phyloP scores from a whole-genome alignment of 805 yeast species.

The Suhomyces prunicola region DNA sequence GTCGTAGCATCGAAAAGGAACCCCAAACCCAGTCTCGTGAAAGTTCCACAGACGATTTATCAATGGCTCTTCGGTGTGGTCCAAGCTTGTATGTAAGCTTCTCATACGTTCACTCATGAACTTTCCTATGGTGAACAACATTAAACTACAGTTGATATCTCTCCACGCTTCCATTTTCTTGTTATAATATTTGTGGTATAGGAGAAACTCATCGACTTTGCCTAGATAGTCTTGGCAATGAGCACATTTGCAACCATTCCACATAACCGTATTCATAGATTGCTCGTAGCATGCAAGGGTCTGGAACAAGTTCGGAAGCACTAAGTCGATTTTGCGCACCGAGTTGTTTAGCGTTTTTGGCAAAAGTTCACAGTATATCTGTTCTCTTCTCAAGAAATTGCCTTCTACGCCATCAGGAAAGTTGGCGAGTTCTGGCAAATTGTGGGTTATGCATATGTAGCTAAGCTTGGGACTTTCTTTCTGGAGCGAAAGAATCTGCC shows the following conservation, averaged over 20 bases:
- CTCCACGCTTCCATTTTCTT: slow-evolving; percentile 43
- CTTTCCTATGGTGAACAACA: slow-evolving; percentile 9
- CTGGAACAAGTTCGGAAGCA: slow-evolving; percentile 59
- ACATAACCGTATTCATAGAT: slow-evolving; percentile 61
- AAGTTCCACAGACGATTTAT: slow-evolving; percentile 29
- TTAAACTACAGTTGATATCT: slow-evolving; percentile 43
- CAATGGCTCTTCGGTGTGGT: slow-evolving; percentile 16
- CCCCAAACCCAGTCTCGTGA: slow-evolving; percentile 22
- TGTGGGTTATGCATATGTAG: slow-evolving; percentile 53
- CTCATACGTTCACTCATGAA: slow-evolving; percentile 6
- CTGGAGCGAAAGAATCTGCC: slow-evolving; percentile 1
- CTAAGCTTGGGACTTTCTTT: not conserved
- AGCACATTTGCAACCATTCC: slow-evolving; percentile 74
- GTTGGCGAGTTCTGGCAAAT: slow-evolving; percentile 55
- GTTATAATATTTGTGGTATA: slow-evolving; percentile 62
- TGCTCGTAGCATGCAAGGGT: slow-evolving; percentile 67
- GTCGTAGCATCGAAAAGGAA: slow-evolving; percentile 35
- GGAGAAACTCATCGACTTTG: slow-evolving; percentile 55
- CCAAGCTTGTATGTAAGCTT: slow-evolving; percentile 3
- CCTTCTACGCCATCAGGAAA: slow-evolving; percentile 71
- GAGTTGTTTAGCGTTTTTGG: slow-evolving; percentile 35
- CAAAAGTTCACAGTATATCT: slow-evolving; percentile 45
- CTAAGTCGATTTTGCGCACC: slow-evolving; percentile 39
- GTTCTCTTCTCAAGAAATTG: slow-evolving; percentile 58
- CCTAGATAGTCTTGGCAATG: slow-evolving; percentile 52